Conservation (phyloP, 768 basidiomycete genomes). For the Russula abietina region DNA sequence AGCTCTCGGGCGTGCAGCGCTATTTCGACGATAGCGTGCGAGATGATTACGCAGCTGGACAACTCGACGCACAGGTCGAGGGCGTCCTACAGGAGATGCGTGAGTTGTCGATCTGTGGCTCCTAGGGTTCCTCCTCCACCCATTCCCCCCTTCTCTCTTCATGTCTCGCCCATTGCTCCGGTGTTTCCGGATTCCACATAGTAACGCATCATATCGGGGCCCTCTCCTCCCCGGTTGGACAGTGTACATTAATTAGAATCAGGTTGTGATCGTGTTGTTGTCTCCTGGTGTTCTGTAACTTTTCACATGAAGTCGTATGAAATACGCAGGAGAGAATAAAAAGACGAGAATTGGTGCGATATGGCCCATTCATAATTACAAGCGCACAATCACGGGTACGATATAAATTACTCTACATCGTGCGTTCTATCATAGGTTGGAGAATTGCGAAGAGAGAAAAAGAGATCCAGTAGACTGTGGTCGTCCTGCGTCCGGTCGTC, state of each 20-base stretch:
- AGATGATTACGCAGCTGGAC: constrained; percentile 96
- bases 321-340: background rate
- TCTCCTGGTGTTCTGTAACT: background rate
- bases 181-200: background rate
- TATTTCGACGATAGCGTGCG: constrained; percentile 87
- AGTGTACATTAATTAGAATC: constrained; percentile 11
- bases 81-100: constrained; percentile 95
- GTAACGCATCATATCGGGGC: background rate
- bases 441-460: background rate
- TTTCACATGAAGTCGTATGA: constrained; percentile 13
- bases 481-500: background rate
- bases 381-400: constrained; percentile 1
- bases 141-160: too few species aligned
- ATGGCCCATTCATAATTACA: constrained; percentile 18
- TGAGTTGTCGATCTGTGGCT: constrained; percentile 90
- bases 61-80: constrained; percentile 96
- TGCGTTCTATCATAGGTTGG: constrained; percentile 2
- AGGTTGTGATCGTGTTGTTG: background rate
- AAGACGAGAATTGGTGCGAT: background rate
- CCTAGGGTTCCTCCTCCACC: constrained; percentile 12
- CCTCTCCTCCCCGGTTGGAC: constrained; percentile 1
- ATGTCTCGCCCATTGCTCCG: background rate
- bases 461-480: background rate
- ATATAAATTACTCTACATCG: constrained; percentile 10
- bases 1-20: constrained; percentile 88